Evolutionary conservation across 345 rosid species (phyloP), one percentile per base, ranked within the genome.

Genomic region (Arabidopsis suecica): DNA sequence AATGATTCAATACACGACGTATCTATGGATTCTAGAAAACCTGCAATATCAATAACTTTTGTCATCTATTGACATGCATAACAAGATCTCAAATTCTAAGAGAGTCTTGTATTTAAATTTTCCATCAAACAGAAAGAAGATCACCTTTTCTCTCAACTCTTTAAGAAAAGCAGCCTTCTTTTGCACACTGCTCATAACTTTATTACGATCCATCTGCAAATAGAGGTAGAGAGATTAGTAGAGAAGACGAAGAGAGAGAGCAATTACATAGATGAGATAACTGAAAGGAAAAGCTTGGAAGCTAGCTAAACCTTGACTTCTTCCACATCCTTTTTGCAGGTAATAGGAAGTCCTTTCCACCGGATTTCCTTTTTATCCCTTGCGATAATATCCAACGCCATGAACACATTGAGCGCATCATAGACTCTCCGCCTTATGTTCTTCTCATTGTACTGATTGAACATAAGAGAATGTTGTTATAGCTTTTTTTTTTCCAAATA

Each of bases 261-360:
- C 7, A 59, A 62, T 3, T 4, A 9, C 37, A 32, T 57, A 68
- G 32, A 70, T 16, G 18, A 50, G 30, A 41, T 8, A 18, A 18
- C 48, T 5, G 3, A 44, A 38, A 30, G 14, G 40, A 5, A 6
- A 0, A 14, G 54, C 64, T 59, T 49, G 14, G 78, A 72, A 37
- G 38, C 33, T 65, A 37, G 38, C 33, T 65, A 16, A 13, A 82
- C 85, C 85, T 75, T 82, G 20, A 80, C 67, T 50, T 80, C 85
- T 73, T 78, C 83, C n/a, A 80, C 71, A 58, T 82, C 83, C n/a
- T 58, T 76, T 16, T 51, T 49, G 58, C 81, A 71, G 34, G 75
- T 66, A 36, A 73, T 33, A 48, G 85, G 79, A 71, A 79, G 85
- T 8, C 85, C 85, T 75, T 80, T 84, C 87, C 87, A 84, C 45